These are phyloP conservation scores for Nemophila menziesii DNA, from an alignment of 257 asterid genomes.

Conservation along the genomic window DNA sequence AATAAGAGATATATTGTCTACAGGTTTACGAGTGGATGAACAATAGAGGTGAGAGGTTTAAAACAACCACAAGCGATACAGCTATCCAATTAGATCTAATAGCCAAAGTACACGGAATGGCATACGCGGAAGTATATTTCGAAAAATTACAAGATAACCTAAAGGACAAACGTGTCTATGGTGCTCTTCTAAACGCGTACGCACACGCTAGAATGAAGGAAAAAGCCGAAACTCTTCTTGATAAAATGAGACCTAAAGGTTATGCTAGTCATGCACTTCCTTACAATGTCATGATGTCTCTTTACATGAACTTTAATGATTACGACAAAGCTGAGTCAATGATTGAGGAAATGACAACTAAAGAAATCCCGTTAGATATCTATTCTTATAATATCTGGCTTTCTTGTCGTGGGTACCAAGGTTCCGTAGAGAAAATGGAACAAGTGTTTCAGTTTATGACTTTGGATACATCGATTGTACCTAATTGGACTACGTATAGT, in stretches of 20 bases:
- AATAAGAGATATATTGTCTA: slow-evolving; percentile 6
- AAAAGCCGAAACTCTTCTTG: slow-evolving; percentile 69
- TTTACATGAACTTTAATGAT: slow-evolving; percentile 53
- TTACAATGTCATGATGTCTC: slow-evolving; percentile 83
- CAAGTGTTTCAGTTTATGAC: slow-evolving; percentile 51
- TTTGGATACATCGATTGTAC: slow-evolving; percentile 38
- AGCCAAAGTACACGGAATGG: slow-evolving; percentile 67
- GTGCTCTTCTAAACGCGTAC: slow-evolving; percentile 73
- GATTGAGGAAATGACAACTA: slow-evolving; percentile 57
- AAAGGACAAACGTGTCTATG: slow-evolving; percentile 71
- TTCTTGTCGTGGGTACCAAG: slow-evolving; percentile 45
- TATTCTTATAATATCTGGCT: slow-evolving; percentile 87
- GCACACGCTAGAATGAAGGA: slow-evolving; percentile 52
- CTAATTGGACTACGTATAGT: slow-evolving; percentile 83
- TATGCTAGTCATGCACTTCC: slow-evolving; percentile 58
- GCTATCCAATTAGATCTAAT: slow-evolving; percentile 87
- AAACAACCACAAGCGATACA: slow-evolving; percentile 61
- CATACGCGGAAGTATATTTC: slow-evolving; percentile 73
- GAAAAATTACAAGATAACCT: slow-evolving; percentile 43
- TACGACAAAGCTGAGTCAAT: slow-evolving; percentile 43
- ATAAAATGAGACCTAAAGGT: slow-evolving; percentile 41
- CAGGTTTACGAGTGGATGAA: slow-evolving; percentile 92
- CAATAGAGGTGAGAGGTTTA: slow-evolving; percentile 53
- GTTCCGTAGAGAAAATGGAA: slow-evolving; percentile 60
- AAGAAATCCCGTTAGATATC: slow-evolving; percentile 35